Percentiles rank a stretch among this genome's conserved stretches.
Evolutionary conservation across 176 grass and related monocot genomes (phyloP).

Genomic region (Saccharum spontaneum): DNA sequence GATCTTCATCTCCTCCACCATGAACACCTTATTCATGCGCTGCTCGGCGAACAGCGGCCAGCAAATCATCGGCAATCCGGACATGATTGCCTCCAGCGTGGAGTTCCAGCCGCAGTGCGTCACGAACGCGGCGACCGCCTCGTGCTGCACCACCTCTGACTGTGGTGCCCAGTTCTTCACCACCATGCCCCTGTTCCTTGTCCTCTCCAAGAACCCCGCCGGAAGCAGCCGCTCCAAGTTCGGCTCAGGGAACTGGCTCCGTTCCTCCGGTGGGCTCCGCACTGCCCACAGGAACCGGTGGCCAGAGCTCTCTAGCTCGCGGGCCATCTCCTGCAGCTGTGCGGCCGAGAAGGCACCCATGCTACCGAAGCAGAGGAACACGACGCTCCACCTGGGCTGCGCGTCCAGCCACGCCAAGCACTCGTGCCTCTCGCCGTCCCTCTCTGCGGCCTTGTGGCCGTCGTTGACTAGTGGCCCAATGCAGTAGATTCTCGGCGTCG

Average conservation of each 20-base stretch:
- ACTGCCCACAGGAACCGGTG: neutral
- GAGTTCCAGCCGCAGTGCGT: constrained; percentile 72
- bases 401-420: neutral
- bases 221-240: neutral
- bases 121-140: neutral
- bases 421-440: neutral
- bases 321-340: neutral
- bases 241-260: neutral
- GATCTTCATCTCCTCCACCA: neutral
- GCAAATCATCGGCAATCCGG: neutral
- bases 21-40: neutral
- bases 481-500: neutral
- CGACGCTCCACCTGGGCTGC: neutral
- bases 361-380: neutral
- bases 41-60: neutral
- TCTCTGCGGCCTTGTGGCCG: neutral
- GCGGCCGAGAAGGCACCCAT: neutral
- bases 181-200: neutral
- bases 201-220: neutral
- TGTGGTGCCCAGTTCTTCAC: neutral
- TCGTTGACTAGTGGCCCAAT: neutral
- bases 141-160: neutral
- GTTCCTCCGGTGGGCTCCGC: neutral
- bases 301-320: neutral
- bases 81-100: constrained; percentile 20